These are phyloP conservation scores for Malassezia sympodialis DNA, from an alignment of 1,284 basidiomycete species.

Conservation along the genomic window DNA sequence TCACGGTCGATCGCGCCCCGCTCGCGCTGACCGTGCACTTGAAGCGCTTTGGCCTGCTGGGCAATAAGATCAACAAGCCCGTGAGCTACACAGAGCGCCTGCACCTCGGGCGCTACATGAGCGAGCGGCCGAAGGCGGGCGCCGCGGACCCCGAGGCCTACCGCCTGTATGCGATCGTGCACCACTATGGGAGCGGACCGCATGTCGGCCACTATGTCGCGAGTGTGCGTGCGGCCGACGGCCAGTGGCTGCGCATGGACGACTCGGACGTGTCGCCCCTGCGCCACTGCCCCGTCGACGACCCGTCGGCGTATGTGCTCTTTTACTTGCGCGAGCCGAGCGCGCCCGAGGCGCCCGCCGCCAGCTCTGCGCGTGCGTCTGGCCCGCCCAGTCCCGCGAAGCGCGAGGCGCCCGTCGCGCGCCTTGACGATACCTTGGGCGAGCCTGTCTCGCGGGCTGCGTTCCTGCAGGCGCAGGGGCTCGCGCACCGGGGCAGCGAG, in stretches of 20 bases:
- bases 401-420: constrained; percentile 3
- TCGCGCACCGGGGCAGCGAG: not conserved
- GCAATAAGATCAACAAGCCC: constrained; percentile 57
- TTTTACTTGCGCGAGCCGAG: constrained; percentile 67
- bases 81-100: constrained; percentile 71
- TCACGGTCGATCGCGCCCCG: constrained; percentile 78
- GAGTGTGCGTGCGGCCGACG: constrained; percentile 63
- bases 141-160: constrained; percentile 58
- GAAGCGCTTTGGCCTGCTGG: constrained; percentile 84
- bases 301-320: constrained; percentile 80
- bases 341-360: not conserved
- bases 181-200: constrained; percentile 80
- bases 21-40: constrained; percentile 88
- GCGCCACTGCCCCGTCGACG: constrained; percentile 48
- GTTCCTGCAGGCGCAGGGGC: not conserved
- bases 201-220: constrained; percentile 95
- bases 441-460: not conserved
- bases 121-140: constrained; percentile 51
- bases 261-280: constrained; percentile 63
- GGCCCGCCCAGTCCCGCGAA: constrained; percentile 4
- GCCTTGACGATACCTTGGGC: not conserved
- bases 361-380: not conserved
- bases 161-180: constrained; percentile 79
- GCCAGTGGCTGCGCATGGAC: constrained; percentile 84
- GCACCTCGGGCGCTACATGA: constrained; percentile 72